Evolutionary conservation across 1,139 yeast genomes (phyloP).

Genomic region (Lipomyces yarrowii): DNA sequence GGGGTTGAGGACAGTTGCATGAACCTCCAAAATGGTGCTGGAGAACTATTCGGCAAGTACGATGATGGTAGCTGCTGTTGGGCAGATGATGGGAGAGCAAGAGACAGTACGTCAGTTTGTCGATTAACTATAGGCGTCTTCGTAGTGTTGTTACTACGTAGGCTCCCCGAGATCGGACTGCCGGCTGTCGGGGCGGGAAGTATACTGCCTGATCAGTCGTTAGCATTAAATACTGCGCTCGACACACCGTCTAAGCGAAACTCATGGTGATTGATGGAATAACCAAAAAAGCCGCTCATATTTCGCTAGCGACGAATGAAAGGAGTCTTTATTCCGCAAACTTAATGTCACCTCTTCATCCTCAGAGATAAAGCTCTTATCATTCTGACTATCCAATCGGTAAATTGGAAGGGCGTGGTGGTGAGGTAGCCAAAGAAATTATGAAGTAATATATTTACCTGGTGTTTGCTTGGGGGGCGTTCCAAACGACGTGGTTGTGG

Average conservation of each 20-base stretch:
- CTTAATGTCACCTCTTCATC: conserved; percentile 8
- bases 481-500: conserved; percentile 15
- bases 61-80: conserved; percentile 47
- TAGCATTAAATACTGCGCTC: not conserved
- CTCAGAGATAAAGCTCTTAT: conserved; percentile 10
- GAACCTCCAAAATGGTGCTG: conserved; percentile 50
- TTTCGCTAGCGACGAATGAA: conserved; percentile 9
- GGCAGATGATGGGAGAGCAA: conserved; percentile 47
- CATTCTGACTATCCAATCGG: conserved; percentile 7
- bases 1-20: conserved; percentile 47
- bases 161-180: conserved; percentile 25
- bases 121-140: conserved; percentile 30
- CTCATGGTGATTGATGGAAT: conserved; percentile 1
- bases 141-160: conserved; percentile 22
- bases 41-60: conserved; percentile 47
- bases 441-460: conserved; percentile 12
- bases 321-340: conserved; percentile 13
- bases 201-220: conserved; percentile 3
- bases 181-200: conserved; percentile 16
- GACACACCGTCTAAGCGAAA: not conserved
- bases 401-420: conserved; percentile 10
- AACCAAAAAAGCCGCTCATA: conserved; percentile 13
- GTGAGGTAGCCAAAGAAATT: conserved; percentile 9
- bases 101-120: conserved; percentile 37
- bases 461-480: conserved; percentile 28